Percentiles rank a stretch among this genome's conserved stretches.
Evolutionary conservation across 208 protist species (phyloP).

Genomic region (Porcisia deanei): DNA sequence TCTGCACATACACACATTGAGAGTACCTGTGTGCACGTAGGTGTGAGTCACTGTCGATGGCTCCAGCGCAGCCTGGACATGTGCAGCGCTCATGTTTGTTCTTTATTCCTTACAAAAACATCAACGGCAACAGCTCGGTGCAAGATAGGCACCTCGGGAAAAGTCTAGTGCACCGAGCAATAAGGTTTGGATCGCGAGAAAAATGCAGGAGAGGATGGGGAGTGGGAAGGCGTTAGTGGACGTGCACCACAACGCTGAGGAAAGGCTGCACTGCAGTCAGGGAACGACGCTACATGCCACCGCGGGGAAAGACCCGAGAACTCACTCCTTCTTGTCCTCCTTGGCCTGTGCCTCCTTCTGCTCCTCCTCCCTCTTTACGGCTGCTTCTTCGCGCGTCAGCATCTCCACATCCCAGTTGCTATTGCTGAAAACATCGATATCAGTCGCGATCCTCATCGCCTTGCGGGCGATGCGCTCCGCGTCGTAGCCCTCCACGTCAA

Average conservation of each 20-base stretch:
- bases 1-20: too few relatives aligned
- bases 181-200: too few relatives aligned
- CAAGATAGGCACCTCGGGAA: background rate
- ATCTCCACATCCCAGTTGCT: conserved; percentile 93
- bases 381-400: conserved; percentile 45
- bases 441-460: conserved; percentile 95
- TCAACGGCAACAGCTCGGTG: background rate
- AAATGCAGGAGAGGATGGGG: background rate
- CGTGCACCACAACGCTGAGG: background rate
- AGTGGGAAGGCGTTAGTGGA: background rate
- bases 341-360: conserved; percentile 16
- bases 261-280: background rate
- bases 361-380: conserved; percentile 32
- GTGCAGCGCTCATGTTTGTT: background rate
- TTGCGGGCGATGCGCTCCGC: conserved; percentile 92
- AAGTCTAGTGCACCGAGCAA: background rate
- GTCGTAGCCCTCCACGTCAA: conserved; percentile 87
- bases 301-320: background rate
- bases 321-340: conserved; percentile 4
- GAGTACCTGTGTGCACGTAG: background rate
- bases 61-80: background rate
- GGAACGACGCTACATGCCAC: background rate
- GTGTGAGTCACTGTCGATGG: background rate
- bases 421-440: conserved; percentile 97
- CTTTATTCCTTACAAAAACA: background rate